Evolutionary conservation across 192 early-diverging fungal genomes (phyloP), one percentile per base, ranked within the genome.

Genomic region (Coemansia sp.): DNA sequence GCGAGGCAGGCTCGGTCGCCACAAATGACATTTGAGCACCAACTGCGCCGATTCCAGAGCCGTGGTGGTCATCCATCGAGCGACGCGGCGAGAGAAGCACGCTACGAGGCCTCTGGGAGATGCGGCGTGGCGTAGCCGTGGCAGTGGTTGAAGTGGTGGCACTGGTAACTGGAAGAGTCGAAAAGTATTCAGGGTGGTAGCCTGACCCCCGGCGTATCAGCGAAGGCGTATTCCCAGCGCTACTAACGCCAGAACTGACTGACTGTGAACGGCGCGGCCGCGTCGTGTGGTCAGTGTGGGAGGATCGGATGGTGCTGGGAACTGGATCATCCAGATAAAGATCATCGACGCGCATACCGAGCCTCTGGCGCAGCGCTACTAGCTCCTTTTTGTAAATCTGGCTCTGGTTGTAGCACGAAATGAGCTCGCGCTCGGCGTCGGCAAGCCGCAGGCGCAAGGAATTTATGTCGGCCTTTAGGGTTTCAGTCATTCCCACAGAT

Each of bases 341-440:
- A 35, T 81, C 74, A 55, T 76, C 71, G 15, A 81, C 68, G 33
- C 70, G 67, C 72, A 80, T 75, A n/a, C 81, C 81, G 63, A 83
- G 60, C 11, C 74, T 56, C 54, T 76, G 72, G 17, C 81, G 72
- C 63, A 83, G 60, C 35, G 68, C 53, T n/a, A 83, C 70, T 22
- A 83, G 65, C 67, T 83, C 81, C 38, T 73, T 80, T 58, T 80
- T 83, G 74, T 83, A 83, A 2, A 80, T 72, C 58, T 83, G 81
- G 65, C 76, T 76, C 64, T 80, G 81, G 38, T 53, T 65, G 65
- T 76, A 83, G 60, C 67, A 80, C 41, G 76, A 76, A 34, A 80
- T 68, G 10, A 83, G 68, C 64, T 80, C 76, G 39, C 72, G 73
- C 65, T 80, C 76, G 9, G 72, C 54, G 29, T 83, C 81, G 21